phyloP scores from a whole-genome alignment of 768 basidiomycete species.

The Collybia sordida region DNA sequence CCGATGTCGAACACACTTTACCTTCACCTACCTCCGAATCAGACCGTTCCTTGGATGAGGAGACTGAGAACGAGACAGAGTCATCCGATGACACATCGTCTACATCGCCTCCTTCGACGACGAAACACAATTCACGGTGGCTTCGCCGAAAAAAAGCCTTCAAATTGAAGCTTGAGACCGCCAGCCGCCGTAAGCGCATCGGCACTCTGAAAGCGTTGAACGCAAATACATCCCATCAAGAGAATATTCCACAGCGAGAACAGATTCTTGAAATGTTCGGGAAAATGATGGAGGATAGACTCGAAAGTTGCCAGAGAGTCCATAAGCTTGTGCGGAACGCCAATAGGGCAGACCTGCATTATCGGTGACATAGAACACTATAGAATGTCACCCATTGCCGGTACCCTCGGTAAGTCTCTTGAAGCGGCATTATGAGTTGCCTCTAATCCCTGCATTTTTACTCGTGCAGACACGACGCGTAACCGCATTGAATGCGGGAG shows the following conservation, averaged over 20 bases:
- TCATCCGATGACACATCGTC: constrained; percentile 13
- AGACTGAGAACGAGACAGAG: background rate
- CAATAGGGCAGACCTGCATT: constrained; percentile 30
- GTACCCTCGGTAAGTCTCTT: constrained; percentile 6
- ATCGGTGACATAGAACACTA: constrained; percentile 22
- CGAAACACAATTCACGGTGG: constrained; percentile 40
- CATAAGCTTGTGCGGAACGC: constrained; percentile 54
- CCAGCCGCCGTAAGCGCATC: constrained; percentile 18
- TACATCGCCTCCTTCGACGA: constrained; percentile 19
- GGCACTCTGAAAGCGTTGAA: constrained; percentile 16
- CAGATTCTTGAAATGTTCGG: constrained; percentile 68
- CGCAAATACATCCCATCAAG: constrained; percentile 13
- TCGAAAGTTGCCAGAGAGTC: constrained; percentile 74
- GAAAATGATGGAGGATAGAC: constrained; percentile 68
- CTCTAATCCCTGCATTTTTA: no score
- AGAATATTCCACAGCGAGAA: constrained; percentile 27
- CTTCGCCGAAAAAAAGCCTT: constrained; percentile 58
- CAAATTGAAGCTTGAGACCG: constrained; percentile 40
- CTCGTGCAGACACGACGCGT: no score
- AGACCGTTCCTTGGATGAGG: constrained; percentile 1
- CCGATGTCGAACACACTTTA: constrained; percentile 1
- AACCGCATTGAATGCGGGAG: no score
- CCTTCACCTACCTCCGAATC: constrained; percentile 11
- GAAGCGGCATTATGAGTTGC: no score
- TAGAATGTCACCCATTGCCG: background rate